phyloP scores from a whole-genome alignment of 192 early-diverging fungal genomes.

The Linnemannia zychae region DNA sequence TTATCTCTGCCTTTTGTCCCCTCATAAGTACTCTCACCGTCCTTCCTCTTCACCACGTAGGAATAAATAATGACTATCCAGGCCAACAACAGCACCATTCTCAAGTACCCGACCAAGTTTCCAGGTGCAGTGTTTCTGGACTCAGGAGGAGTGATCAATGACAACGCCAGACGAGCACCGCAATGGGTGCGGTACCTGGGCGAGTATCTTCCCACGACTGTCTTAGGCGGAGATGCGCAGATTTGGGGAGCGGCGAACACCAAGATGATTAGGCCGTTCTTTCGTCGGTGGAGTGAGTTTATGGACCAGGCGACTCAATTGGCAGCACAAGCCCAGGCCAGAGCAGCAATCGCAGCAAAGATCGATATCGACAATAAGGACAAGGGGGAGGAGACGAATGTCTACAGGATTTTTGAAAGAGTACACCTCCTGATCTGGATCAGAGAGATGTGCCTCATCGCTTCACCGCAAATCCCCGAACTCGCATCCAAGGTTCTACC shows the following conservation, averaged over 20 bases:
- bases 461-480: constrained; percentile 1
- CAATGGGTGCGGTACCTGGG: constrained; percentile 47
- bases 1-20: constrained; percentile 4
- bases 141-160: constrained; percentile 50
- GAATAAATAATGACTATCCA: constrained; percentile 22
- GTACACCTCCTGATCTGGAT: constrained; percentile 39
- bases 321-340: constrained; percentile 17
- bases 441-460: constrained; percentile 33
- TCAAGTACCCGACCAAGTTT: constrained; percentile 41
- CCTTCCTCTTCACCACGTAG: background rate
- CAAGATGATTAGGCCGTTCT: constrained; percentile 31
- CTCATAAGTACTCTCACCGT: background rate
- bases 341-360: background rate
- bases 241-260: constrained; percentile 40
- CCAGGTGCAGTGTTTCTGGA: constrained; percentile 44
- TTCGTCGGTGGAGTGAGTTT: constrained; percentile 36
- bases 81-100: background rate
- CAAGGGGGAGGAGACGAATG: constrained; percentile 8
- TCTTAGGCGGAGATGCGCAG: constrained; percentile 22
- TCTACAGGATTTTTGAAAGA: constrained; percentile 43
- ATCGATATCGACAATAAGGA: background rate
- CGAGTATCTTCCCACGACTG: constrained; percentile 38
- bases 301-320: constrained; percentile 34
- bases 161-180: constrained; percentile 33
- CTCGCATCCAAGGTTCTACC: constrained; percentile 12